Evolutionary conservation across 495 filamentous ascomycete species (phyloP).

Genomic region (Aspergillus cavernicola): DNA sequence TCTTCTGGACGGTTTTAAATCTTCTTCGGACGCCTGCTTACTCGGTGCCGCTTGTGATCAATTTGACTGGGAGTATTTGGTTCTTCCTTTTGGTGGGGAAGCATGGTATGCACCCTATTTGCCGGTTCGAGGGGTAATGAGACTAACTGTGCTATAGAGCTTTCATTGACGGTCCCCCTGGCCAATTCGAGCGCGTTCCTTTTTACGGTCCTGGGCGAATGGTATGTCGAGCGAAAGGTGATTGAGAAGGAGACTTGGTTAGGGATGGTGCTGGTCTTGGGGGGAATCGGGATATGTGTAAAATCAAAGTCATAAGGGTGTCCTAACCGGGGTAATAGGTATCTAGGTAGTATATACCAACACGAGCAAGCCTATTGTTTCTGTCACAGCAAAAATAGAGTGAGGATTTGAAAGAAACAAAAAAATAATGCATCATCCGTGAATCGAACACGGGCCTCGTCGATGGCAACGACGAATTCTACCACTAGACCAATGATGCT

Average conservation of each 20-base stretch:
- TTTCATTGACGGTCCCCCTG: constrained; percentile 91
- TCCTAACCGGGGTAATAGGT: too few species aligned
- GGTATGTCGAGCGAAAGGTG: constrained; percentile 88
- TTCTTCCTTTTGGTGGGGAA: constrained; percentile 94
- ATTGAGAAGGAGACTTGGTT: constrained; percentile 87
- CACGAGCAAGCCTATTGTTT: too few species aligned
- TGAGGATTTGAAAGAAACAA: not conserved
- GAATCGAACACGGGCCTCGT: constrained; percentile 59
- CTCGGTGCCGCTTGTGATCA: constrained; percentile 78
- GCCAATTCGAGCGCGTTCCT: constrained; percentile 91
- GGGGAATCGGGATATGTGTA: constrained; percentile 86
- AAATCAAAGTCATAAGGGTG: constrained; percentile 53
- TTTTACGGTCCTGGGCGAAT: constrained; percentile 92
- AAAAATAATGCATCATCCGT: constrained; percentile 45
- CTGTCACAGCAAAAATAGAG: too few species aligned
- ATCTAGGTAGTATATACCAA: too few species aligned
- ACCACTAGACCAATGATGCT: constrained; percentile 58
- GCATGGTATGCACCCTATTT: constrained; percentile 60
- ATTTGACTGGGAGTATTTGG: constrained; percentile 94
- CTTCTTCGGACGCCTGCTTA: constrained; percentile 78
- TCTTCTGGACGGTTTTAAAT: constrained; percentile 71
- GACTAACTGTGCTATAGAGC: constrained; percentile 49
- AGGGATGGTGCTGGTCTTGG: constrained; percentile 76
- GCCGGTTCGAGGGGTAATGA: not conserved
- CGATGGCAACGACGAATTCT: constrained; percentile 60